A percentile compares a stretch with the other conserved stretches of the same genome.
Evolutionary conservation across 345 rosid genomes (phyloP).

Genomic region (Alliaria petiolata): DNA sequence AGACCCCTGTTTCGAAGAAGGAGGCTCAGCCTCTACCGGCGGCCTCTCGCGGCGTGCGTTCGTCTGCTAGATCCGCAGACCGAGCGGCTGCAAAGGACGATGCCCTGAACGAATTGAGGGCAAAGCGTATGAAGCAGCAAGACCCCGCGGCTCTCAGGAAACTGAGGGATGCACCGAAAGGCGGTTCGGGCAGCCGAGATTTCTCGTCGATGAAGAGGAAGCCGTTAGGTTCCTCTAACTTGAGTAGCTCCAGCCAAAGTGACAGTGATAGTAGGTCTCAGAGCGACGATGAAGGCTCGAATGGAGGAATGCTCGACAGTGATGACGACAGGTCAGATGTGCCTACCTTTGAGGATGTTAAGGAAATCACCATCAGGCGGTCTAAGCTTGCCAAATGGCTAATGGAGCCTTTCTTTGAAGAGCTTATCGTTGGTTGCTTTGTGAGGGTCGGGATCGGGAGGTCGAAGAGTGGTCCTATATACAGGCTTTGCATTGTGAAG

Average conservation of each 20-base stretch:
- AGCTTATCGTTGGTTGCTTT: constrained; percentile 90
- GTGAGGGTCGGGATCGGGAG: constrained; percentile 93
- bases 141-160: constrained; percentile 82
- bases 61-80: constrained; percentile 92
- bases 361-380: constrained; percentile 79
- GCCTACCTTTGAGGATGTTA: constrained; percentile 74
- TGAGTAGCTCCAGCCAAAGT: constrained; percentile 89
- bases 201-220: constrained; percentile 70
- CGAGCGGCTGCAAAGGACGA: constrained; percentile 92
- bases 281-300: constrained; percentile 85
- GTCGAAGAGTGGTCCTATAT: constrained; percentile 71
- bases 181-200: constrained; percentile 53
- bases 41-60: constrained; percentile 66
- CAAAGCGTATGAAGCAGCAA: constrained; percentile 89
- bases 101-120: constrained; percentile 84
- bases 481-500: constrained; percentile 82
- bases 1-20: constrained; percentile 52
- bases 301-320: constrained; percentile 85
- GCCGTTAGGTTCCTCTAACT: constrained; percentile 43
- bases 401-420: constrained; percentile 99
- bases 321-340: constrained; percentile 77
- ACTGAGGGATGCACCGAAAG: constrained; percentile 73
- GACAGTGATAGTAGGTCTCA: constrained; percentile 79
- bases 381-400: constrained; percentile 95
- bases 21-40: constrained; percentile 58